phyloP scores from a whole-genome alignment of 2,329 filamentous ascomycete species.

The Epichloe elymi region DNA sequence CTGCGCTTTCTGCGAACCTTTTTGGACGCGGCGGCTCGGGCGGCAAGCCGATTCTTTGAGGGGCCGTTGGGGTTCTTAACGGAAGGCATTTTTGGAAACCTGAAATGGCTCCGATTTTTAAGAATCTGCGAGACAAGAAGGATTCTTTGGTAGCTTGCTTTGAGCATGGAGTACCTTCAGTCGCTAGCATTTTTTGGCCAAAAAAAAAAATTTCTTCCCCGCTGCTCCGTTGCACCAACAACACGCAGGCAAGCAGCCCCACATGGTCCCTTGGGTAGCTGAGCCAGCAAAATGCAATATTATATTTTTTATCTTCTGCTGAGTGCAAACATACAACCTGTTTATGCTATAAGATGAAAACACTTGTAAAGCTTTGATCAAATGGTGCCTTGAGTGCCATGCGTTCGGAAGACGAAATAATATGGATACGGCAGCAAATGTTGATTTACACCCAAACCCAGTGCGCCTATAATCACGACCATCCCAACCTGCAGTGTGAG shows the following conservation, averaged over 20 bases:
- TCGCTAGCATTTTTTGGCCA: too few relatives aligned
- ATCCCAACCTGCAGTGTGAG: not conserved
- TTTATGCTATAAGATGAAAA: not conserved
- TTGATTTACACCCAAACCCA: not conserved
- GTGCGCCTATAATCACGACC: not conserved
- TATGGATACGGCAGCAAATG: not conserved
- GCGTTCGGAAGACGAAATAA: not conserved
- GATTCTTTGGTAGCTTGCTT: not conserved
- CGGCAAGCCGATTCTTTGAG: conserved; percentile 38
- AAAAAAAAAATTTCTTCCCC: too few relatives aligned
- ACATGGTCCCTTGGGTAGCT: too few relatives aligned
- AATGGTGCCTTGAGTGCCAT: not conserved
- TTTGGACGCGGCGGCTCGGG: conserved; percentile 30
- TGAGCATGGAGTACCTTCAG: too few relatives aligned
- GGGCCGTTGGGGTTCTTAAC: conserved; percentile 45
- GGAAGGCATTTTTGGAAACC: conserved; percentile 31
- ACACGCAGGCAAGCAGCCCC: too few relatives aligned
- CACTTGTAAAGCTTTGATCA: not conserved
- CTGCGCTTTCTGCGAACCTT: conserved; percentile 30
- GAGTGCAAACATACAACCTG: not conserved
- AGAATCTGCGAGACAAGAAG: too few relatives aligned
- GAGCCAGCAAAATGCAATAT: too few relatives aligned
- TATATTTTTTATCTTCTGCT: too few relatives aligned
- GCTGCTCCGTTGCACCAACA: too few relatives aligned
- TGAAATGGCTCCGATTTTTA: not conserved